Evolutionary conservation across 176 grass and related monocot genomes (phyloP), one percentile per base, ranked within the genome.

Genomic region (Oropetium thomaeum): DNA sequence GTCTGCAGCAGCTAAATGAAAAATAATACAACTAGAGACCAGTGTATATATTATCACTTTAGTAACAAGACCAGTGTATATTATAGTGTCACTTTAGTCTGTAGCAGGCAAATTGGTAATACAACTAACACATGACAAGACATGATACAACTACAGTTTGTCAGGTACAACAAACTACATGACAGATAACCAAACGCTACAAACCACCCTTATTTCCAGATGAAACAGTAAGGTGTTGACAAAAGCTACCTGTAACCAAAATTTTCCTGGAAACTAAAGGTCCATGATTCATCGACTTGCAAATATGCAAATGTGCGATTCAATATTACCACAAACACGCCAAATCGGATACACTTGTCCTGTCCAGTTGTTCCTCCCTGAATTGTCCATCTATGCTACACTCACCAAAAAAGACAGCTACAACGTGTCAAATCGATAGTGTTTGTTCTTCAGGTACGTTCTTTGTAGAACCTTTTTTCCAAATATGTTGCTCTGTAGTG

Each of bases 401-500:
- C 23, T 63, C 15, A 14, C 23, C 63, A 76, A 48, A 69, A 70
- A 51, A 25, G 59, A 32, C 19, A 19, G 8, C 75, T 78, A 67
- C 12, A 37, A 80, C 25, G 77, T 68, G 53, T 53, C 70, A 70
- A 42, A 31, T 31, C 49, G 17, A 47, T 67, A 51, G 62, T 90
- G 84, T 47, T 71, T 91, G 45, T 86, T 88, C 86, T 86, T 95
- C 79, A 95, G 65, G 64, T 82, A 74, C 25, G 84, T 86, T 76
- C 12, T 83, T 32, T 80, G 71, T 33, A 97, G 64, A 88, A 93
- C 90, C 84, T 45, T 97, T 69, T 78, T 92, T 61, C 87, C 90
- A 74, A 65, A 93, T 48, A 87, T 87, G 65, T 68, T 79, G 54
- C 30, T 84, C 65, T 71, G 79, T 33, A 97, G 60, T 32, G 47